A percentile compares a stretch with the other conserved stretches of the same genome.
Conservation (phyloP, 164 flowering plant genomes). For the Stephania japonica region DNA sequence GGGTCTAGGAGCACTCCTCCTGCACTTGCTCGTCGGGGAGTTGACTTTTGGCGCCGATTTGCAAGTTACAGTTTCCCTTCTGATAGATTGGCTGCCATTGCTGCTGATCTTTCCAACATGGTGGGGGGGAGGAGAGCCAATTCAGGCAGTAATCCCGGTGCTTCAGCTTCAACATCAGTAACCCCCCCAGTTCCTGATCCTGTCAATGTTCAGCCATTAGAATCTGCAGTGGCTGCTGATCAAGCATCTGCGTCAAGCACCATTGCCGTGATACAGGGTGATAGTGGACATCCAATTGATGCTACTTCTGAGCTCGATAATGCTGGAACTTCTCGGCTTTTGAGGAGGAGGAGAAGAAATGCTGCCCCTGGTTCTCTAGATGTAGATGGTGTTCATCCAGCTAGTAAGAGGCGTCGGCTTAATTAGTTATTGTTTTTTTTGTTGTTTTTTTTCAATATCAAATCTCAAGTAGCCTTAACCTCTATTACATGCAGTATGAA, state of each 20-base stretch:
- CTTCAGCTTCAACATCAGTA: conserved; percentile 16
- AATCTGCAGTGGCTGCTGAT: conserved; percentile 17
- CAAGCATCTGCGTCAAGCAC: conserved; percentile 34
- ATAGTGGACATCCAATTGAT: conserved; percentile 16
- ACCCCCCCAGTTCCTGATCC: conserved; percentile 12
- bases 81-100: conserved; percentile 23
- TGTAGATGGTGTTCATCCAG: conserved; percentile 5
- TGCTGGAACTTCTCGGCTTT: conserved; percentile 25
- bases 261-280: conserved; percentile 30
- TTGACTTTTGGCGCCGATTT: conserved; percentile 18
- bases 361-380: conserved; percentile 10
- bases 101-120: conserved; percentile 15
- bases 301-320: conserved; percentile 21
- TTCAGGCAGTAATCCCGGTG: conserved; percentile 15
- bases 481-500: background rate
- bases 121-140: conserved; percentile 17
- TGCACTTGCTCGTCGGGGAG: conserved; percentile 15
- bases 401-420: background rate
- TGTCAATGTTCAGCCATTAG: conserved; percentile 12
- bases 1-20: conserved; percentile 15
- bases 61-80: conserved; percentile 16
- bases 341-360: conserved; percentile 25
- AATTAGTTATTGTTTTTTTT: background rate
- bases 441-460: background rate
- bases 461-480: background rate